Evolutionary conservation across 2,329 filamentous ascomycete species (phyloP).

Genomic region (Pyrenophora tritici-repentis): DNA sequence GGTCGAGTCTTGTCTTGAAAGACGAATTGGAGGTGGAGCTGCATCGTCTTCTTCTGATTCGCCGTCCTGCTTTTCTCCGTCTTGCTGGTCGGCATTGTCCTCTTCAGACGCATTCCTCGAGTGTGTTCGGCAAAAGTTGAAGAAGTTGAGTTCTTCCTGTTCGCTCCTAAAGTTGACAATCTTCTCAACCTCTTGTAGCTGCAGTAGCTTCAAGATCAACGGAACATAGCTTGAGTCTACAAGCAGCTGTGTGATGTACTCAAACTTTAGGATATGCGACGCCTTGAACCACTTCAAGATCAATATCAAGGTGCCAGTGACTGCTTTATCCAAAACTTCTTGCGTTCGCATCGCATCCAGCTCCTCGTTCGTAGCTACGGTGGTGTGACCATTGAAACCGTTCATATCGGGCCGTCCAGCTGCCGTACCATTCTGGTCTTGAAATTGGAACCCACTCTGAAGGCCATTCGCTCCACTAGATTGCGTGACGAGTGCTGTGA

Average conservation of each 20-base stretch:
- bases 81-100: constrained; percentile 23
- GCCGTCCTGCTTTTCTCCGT: constrained; percentile 26
- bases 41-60: constrained; percentile 65
- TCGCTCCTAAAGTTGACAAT: constrained; percentile 86
- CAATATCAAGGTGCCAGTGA: constrained; percentile 86
- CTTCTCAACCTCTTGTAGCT: constrained; percentile 90
- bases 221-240: constrained; percentile 96
- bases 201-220: constrained; percentile 88
- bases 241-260: constrained; percentile 90
- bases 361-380: constrained; percentile 63
- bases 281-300: constrained; percentile 95
- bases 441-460: constrained; percentile 54
- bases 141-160: constrained; percentile 83
- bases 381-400: constrained; percentile 36
- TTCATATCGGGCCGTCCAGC: constrained; percentile 39
- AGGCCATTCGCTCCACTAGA: constrained; percentile 54
- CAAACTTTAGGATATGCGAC: constrained; percentile 92
- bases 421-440: constrained; percentile 48
- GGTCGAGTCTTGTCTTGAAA: constrained; percentile 51
- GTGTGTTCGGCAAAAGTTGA: constrained; percentile 80
- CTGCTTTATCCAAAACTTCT: constrained; percentile 88
- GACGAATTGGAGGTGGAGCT: constrained; percentile 77
- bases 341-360: constrained; percentile 79
- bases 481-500: constrained; percentile 78
- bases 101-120: constrained; percentile 61